phyloP scores from a whole-genome alignment of 2,329 filamentous ascomycete genomes.

The Ophiostoma quercus region DNA sequence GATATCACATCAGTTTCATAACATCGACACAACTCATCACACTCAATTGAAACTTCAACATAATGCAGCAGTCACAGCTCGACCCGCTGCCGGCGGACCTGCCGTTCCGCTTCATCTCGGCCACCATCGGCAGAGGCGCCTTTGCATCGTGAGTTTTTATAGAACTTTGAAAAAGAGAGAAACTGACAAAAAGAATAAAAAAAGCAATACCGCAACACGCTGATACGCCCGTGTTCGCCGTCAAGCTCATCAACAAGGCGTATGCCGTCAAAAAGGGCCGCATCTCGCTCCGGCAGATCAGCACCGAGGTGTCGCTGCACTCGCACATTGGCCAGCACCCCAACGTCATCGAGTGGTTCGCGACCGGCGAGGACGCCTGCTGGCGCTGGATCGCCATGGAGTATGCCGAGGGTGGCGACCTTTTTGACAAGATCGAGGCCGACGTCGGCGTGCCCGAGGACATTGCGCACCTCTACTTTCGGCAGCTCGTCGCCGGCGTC shows the following conservation, averaged over 20 bases:
- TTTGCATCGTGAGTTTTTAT: slow-evolving; percentile 80
- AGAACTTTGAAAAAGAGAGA: too few species aligned
- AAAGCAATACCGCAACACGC: slow-evolving; percentile 75
- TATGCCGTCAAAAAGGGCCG: slow-evolving; percentile 87
- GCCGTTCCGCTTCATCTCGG: slow-evolving; percentile 90
- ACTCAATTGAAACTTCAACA: too few species aligned
- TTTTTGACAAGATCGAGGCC: slow-evolving; percentile 99
- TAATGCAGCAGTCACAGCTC: slow-evolving; percentile 72
- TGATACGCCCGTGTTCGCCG: slow-evolving; percentile 76
- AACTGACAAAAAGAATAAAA: slow-evolving; percentile 57
- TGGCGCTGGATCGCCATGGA: slow-evolving; percentile 99
- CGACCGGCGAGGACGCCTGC: slow-evolving; percentile 72
- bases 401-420: slow-evolving; percentile 85
- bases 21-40: background rate
- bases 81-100: slow-evolving; percentile 79
- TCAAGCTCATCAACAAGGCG: slow-evolving; percentile 98
- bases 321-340: slow-evolving; percentile 80
- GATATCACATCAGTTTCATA: background rate
- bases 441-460: slow-evolving; percentile 92
- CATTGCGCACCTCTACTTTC: slow-evolving; percentile 94
- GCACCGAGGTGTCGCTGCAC: slow-evolving; percentile 88
- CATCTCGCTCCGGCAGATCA: slow-evolving; percentile 81
- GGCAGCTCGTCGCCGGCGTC: slow-evolving; percentile 82
- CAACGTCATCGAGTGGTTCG: slow-evolving; percentile 91
- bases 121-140: slow-evolving; percentile 91